phyloP scores from a whole-genome alignment of 306 rosid species.

The Casuarina glauca region DNA sequence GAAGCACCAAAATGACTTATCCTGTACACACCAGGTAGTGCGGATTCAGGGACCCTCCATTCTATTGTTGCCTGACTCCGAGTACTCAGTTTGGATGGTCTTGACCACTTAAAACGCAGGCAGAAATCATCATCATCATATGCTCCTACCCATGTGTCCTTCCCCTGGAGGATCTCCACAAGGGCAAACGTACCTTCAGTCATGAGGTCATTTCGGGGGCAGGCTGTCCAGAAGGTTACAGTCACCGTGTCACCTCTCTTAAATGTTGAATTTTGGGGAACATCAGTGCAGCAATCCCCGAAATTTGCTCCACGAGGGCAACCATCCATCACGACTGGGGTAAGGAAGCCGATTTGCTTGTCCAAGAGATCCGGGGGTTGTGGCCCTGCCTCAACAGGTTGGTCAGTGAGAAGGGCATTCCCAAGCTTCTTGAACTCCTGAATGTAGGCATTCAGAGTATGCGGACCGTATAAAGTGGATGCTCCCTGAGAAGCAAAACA shows the following conservation, averaged over 20 bases:
- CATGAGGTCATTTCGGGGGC: constrained; percentile 91
- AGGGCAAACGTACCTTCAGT: constrained; percentile 90
- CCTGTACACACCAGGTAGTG: constrained; percentile 70
- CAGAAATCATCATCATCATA: constrained; percentile 91
- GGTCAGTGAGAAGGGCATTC: constrained; percentile 40
- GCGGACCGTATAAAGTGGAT: constrained; percentile 87
- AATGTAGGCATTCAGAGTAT: constrained; percentile 79
- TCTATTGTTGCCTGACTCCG: constrained; percentile 73
- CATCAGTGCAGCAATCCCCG: constrained; percentile 66
- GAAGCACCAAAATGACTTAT: constrained; percentile 87
- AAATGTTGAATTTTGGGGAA: constrained; percentile 68
- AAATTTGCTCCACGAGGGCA: constrained; percentile 64
- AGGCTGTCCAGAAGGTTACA: constrained; percentile 79
- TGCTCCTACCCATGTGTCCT: constrained; percentile 71
- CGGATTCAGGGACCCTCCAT: constrained; percentile 72
- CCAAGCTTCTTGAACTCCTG: constrained; percentile 94
- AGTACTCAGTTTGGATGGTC: constrained; percentile 64
- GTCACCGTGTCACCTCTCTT: constrained; percentile 60
- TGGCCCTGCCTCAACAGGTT: constrained; percentile 59
- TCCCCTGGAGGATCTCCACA: constrained; percentile 64
- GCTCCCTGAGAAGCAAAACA: constrained; percentile 63
- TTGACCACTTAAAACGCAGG: constrained; percentile 84
- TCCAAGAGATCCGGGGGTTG: constrained; percentile 79
- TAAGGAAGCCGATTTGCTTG: constrained; percentile 72
- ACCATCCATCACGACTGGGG: constrained; percentile 74